Evolutionary conservation across 2,329 filamentous ascomycete species (phyloP), one percentile per base, ranked within the genome.

Genomic region (Xylariaceae sp.): DNA sequence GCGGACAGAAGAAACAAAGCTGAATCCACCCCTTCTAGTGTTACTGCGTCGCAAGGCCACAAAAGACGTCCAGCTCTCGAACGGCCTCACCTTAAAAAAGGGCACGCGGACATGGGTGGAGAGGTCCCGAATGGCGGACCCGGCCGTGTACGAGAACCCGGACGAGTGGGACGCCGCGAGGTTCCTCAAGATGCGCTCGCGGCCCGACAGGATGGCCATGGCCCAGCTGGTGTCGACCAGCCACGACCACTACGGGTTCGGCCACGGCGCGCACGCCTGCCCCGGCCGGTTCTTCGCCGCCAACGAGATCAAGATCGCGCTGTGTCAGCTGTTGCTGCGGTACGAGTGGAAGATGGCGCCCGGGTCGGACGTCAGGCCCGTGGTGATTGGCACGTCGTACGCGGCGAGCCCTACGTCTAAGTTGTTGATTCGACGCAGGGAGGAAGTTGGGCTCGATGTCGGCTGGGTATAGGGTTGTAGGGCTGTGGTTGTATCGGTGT

Each of bases 221-320:
- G 61, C 66, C 21, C 70, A 74, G 51, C 64, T 71, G 21, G 72
- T 70, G 6, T 65, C 67, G 5, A 69, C 70, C 1, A 67, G 57
- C 1, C 53, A 56, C 2, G 66, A 72, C 9, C 66, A 67, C 20
- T 46, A 73, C 16, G 65, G 48, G 7, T 77, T 75, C 44, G 75
- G 75, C 1, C 67, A 75, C 51, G 75, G 74, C 6, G 59, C 59
- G 7, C 73, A 75, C 44, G 70, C 72, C 0, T 69, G 67, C 16
- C 62, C 66, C 3, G 67, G 66, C 3, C 60, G 66, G 32, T 69
- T 68, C 56, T 66, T 77, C 57, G 74, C 73, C 2, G 66, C 63
- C 14, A 70, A 68, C 50, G 67, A 73, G 53, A 63, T 75, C 20
- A 75, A 77, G 65, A 54, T 67, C 9, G 32, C 56, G 3, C 52